Evolutionary conservation across 495 filamentous ascomycete genomes (phyloP).

Genomic region (Chaetomium fimeti): DNA sequence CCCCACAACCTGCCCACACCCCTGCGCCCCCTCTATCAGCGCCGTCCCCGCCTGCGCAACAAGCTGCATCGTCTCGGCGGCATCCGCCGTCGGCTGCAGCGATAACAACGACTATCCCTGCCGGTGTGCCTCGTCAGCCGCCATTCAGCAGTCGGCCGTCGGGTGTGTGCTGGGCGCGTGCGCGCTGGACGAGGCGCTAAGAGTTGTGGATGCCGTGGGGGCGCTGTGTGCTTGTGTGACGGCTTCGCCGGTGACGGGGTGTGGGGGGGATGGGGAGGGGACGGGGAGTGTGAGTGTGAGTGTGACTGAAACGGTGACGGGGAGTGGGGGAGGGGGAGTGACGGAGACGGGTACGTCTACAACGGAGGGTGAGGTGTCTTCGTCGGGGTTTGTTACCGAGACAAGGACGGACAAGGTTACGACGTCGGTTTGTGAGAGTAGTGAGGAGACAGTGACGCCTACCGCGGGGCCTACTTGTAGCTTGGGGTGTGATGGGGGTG

Average conservation of each 20-base stretch:
- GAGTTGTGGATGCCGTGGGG: background rate
- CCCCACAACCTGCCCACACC: background rate
- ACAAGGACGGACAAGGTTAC: slow-evolving; percentile 2
- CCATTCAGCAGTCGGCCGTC: slow-evolving; percentile 1
- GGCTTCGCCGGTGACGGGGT: background rate
- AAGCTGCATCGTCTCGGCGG: slow-evolving; percentile 11
- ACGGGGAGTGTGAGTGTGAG: too few species aligned
- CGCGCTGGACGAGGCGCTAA: background rate
- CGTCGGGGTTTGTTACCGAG: slow-evolving; percentile 2
- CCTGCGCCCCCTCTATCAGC: slow-evolving; percentile 9
- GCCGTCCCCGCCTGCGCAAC: slow-evolving; percentile 18
- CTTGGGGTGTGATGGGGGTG: background rate
- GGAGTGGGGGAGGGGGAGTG: too few species aligned
- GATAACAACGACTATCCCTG: slow-evolving; percentile 2
- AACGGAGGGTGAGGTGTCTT: background rate
- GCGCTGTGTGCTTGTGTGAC: slow-evolving; percentile 4
- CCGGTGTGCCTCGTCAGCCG: slow-evolving; percentile 3
- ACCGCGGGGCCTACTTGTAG: background rate
- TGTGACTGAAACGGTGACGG: too few species aligned
- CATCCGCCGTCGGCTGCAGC: slow-evolving; percentile 5
- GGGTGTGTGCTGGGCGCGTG: slow-evolving; percentile 11
- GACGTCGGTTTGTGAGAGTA: background rate
- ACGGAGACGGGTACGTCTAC: too few species aligned
- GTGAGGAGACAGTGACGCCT: background rate
- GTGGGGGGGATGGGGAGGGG: too few species aligned